Percentiles rank a stretch among this genome's conserved stretches.
Evolutionary conservation across 1,139 yeast genomes (phyloP).

Genomic region (Debaryomyces coudertii): DNA sequence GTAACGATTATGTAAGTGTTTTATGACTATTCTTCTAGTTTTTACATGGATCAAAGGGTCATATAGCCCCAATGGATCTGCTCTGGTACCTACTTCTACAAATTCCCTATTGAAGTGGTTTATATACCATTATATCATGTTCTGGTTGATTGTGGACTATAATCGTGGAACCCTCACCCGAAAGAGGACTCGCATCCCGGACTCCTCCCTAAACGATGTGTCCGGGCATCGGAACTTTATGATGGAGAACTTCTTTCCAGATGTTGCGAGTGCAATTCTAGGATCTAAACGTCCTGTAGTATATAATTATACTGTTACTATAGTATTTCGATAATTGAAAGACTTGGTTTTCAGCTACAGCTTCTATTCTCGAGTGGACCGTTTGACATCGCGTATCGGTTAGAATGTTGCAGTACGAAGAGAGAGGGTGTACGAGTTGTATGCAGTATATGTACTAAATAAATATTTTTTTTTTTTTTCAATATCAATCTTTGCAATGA

Average conservation of each 20-base stretch:
- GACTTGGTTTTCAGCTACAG: neutral
- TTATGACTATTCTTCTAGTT: neutral
- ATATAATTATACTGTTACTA: neutral
- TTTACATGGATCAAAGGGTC: neutral
- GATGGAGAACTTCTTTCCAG: constrained; percentile 1
- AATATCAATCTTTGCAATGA: neutral
- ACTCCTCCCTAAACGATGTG: constrained; percentile 3
- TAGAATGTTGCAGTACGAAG: constrained; percentile 5
- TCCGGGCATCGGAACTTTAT: constrained; percentile 1
- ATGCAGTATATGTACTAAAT: constrained; percentile 3
- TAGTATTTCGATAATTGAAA: neutral
- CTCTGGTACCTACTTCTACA: neutral
- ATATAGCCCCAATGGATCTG: neutral
- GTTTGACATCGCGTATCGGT: constrained; percentile 2
- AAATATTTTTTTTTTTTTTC: constrained; percentile 1
- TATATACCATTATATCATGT: neutral
- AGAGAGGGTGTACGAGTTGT: neutral
- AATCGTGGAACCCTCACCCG: constrained; percentile 4
- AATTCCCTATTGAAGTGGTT: neutral
- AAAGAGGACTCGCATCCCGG: neutral
- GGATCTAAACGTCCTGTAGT: neutral
- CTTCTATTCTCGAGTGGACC: neutral
- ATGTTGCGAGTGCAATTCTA: neutral
- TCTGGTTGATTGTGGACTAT: neutral
- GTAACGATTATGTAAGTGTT: constrained; percentile 2